phyloP scores from a whole-genome alignment of 768 basidiomycete species.

The Lentinula edodes region DNA sequence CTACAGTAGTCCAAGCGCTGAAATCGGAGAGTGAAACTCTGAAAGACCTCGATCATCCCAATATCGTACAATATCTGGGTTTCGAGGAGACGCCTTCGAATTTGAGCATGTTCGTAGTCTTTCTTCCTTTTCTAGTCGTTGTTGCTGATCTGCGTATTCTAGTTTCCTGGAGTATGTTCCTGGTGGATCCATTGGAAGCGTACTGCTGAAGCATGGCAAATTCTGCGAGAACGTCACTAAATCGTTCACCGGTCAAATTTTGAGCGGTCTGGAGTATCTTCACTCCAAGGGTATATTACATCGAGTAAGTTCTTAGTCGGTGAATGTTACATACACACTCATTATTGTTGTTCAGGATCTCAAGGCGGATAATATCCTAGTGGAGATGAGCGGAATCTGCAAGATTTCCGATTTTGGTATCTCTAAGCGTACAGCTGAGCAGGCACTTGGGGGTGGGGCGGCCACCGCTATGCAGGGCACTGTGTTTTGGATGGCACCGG shows the following conservation, averaged over 20 bases:
- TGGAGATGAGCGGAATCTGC: constrained; percentile 86
- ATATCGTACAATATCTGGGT: constrained; percentile 97
- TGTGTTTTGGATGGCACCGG: constrained; percentile 99
- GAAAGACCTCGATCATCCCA: constrained; percentile 93
- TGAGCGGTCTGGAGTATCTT: constrained; percentile 87
- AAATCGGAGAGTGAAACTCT: constrained; percentile 95
- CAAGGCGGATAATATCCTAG: constrained; percentile 97
- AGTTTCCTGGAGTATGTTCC: constrained; percentile 99
- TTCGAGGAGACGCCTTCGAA: constrained; percentile 86
- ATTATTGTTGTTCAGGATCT: constrained; percentile 56
- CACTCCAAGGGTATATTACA: constrained; percentile 91
- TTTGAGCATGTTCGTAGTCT: constrained; percentile 80
- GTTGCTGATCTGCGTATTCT: background rate
- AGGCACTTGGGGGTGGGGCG: constrained; percentile 73
- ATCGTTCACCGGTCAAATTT: constrained; percentile 88
- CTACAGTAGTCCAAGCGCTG: constrained; percentile 82
- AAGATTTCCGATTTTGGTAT: constrained; percentile 99
- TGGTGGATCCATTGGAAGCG: constrained; percentile 90
- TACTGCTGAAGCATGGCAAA: constrained; percentile 86
- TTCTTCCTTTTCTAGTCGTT: background rate
- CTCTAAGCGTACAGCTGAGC: constrained; percentile 90
- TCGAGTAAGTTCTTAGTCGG: constrained; percentile 44
- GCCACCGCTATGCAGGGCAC: constrained; percentile 96
- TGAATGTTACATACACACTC: constrained; percentile 4
- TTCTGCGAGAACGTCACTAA: constrained; percentile 91